These are phyloP conservation scores for Laburnicola sp. DNA, from an alignment of 2,329 filamentous ascomycete species.

Conservation along the genomic window DNA sequence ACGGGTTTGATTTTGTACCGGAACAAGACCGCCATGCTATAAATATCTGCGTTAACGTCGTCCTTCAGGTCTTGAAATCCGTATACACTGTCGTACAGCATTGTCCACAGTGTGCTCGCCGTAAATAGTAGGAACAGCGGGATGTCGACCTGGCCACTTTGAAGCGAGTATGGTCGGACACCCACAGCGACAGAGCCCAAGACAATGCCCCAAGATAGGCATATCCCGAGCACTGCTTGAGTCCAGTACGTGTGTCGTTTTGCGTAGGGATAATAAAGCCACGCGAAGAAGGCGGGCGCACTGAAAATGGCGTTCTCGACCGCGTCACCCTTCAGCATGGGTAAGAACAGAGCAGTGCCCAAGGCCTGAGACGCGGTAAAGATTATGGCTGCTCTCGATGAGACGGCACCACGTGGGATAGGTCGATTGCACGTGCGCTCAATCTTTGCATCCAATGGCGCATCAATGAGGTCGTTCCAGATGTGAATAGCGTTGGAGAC, in stretches of 20 bases:
- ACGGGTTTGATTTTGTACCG: not conserved
- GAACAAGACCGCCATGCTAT: constrained; percentile 9
- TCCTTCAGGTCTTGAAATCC: constrained; percentile 18
- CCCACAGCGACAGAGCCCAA: constrained; percentile 5
- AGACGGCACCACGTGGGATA: constrained; percentile 51
- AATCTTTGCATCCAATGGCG: constrained; percentile 55
- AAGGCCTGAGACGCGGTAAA: constrained; percentile 44
- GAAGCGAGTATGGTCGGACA: not conserved
- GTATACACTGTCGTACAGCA: constrained; percentile 43
- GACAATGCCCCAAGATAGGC: constrained; percentile 3
- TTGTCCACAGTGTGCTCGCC: constrained; percentile 23
- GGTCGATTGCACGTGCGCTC: constrained; percentile 11
- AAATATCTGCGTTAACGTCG: constrained; percentile 40
- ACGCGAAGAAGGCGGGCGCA: constrained; percentile 47
- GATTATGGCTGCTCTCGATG: constrained; percentile 45
- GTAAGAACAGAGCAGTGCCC: constrained; percentile 1
- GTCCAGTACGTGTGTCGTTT: constrained; percentile 59
- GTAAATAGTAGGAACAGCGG: not conserved
- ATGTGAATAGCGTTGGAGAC: constrained; percentile 45
- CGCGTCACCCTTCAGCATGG: not conserved
- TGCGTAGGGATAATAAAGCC: constrained; percentile 54
- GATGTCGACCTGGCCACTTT: not conserved
- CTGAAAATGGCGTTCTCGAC: constrained; percentile 23
- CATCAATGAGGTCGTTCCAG: constrained; percentile 61
- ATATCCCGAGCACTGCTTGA: constrained; percentile 55